Conservation (phyloP, 139 green algal species). For the Raphidocelis subcapitata region DNA sequence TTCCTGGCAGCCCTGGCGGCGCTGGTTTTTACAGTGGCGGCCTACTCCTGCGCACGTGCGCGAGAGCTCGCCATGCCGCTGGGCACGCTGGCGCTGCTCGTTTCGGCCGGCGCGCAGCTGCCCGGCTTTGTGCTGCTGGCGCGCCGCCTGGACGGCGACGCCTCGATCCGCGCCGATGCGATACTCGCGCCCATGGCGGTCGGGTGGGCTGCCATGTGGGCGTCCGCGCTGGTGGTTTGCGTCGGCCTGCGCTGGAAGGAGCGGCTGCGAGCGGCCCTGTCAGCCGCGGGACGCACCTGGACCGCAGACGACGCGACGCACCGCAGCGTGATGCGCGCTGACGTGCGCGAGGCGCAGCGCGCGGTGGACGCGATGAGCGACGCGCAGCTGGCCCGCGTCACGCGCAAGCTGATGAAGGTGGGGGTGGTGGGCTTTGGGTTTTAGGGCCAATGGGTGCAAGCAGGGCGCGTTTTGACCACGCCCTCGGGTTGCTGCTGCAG, state of each 20-base stretch:
- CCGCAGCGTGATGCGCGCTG: conserved; percentile 24
- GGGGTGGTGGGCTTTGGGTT: too few species aligned
- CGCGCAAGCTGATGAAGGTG: conserved; percentile 23
- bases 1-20: conserved; percentile 41
- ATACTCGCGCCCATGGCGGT: conserved; percentile 39
- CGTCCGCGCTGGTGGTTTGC: conserved; percentile 20
- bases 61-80: conserved; percentile 47
- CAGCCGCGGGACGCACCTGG: conserved; percentile 37
- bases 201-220: conserved; percentile 49
- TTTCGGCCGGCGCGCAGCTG: conserved; percentile 39
- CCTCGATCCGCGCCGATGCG: conserved; percentile 14
- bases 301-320: conserved; percentile 39
- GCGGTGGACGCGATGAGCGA: conserved; percentile 35
- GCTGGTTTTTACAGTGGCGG: conserved; percentile 32
- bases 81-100: conserved; percentile 47
- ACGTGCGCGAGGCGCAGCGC: conserved; percentile 33
- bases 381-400: conserved; percentile 24
- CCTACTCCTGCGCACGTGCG: conserved; percentile 35
- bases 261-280: conserved; percentile 33
- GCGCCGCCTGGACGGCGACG: conserved; percentile 43
- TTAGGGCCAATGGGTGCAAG: background rate
- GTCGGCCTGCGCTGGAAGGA: conserved; percentile 45
- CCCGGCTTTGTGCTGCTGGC: conserved; percentile 42
- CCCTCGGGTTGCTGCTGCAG: background rate
- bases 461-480: background rate